phyloP scores from a whole-genome alignment of 441 rosid genomes.

The Pelargonium cotyledonis region DNA sequence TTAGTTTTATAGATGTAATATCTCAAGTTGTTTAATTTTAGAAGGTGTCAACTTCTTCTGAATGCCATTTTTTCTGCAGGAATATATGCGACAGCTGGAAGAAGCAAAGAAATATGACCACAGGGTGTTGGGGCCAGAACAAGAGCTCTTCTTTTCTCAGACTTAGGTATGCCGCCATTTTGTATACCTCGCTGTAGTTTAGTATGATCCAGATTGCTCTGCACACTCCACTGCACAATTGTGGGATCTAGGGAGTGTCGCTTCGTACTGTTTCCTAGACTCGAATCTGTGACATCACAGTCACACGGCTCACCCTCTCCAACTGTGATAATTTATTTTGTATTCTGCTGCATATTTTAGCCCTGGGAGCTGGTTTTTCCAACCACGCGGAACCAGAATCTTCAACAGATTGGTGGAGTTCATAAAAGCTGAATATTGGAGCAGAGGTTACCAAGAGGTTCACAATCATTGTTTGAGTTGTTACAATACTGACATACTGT shows the following conservation, averaged over 20 bases:
- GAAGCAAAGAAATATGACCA: constrained; percentile 96
- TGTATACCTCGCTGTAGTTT: constrained; percentile 8
- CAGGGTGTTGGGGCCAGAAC: constrained; percentile 76
- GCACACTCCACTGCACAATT: no score
- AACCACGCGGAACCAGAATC: constrained; percentile 82
- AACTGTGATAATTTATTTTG: constrained; percentile 13
- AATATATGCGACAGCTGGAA: constrained; percentile 59
- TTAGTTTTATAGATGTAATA: no score
- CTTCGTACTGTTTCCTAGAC: no score
- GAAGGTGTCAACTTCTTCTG: neutral
- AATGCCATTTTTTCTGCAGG: constrained; percentile 38
- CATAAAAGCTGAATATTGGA: constrained; percentile 64
- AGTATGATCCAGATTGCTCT: constrained; percentile 9
- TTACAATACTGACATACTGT: neutral
- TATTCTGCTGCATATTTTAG: constrained; percentile 39
- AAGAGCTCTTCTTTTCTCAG: constrained; percentile 93
- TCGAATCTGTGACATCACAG: no score
- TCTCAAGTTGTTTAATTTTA: neutral
- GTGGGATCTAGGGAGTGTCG: no score
- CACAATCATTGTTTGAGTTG: constrained; percentile 11
- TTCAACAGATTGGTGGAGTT: constrained; percentile 81
- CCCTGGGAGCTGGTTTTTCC: constrained; percentile 99
- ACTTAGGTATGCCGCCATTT: constrained; percentile 43
- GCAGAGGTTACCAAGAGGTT: constrained; percentile 94
- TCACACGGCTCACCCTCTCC: no score